Evolutionary conservation across 371 early-diverging fungal species (phyloP).

Genomic region (Mortierella sp.): DNA sequence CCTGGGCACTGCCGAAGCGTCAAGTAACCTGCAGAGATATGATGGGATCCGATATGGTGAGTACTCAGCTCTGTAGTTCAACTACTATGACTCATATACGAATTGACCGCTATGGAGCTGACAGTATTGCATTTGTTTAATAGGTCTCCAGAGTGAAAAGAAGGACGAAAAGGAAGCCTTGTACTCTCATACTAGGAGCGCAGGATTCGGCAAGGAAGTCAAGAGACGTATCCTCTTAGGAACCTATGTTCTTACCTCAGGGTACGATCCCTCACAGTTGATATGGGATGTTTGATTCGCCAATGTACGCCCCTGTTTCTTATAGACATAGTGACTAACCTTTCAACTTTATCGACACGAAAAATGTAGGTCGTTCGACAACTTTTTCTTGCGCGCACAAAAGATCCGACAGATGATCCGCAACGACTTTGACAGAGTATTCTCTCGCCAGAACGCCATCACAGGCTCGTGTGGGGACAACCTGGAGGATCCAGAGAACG

Average conservation of each 20-base stretch:
- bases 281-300: not conserved
- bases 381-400: constrained; percentile 85
- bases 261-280: constrained; percentile 60
- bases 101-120: not conserved
- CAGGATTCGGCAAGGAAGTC: constrained; percentile 89
- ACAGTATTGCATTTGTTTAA: not conserved
- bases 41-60: constrained; percentile 92
- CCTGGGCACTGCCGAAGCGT: constrained; percentile 93
- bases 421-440: constrained; percentile 83
- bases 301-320: not conserved
- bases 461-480: constrained; percentile 19
- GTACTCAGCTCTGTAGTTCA: not conserved
- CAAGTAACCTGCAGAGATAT: constrained; percentile 90
- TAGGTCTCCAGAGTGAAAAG: constrained; percentile 61
- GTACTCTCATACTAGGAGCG: constrained; percentile 75
- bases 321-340: not conserved
- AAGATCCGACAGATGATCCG: constrained; percentile 85
- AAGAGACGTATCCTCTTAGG: constrained; percentile 87
- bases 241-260: constrained; percentile 85
- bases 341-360: not conserved
- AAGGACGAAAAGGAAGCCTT: constrained; percentile 56
- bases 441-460: constrained; percentile 68
- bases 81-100: not conserved
- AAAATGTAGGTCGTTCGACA: constrained; percentile 67
- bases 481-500: constrained; percentile 23